A percentile compares a stretch with the other conserved stretches of the same genome.
Evolutionary conservation across 441 rosid genomes (phyloP).

Genomic region (Populus hybrid): DNA sequence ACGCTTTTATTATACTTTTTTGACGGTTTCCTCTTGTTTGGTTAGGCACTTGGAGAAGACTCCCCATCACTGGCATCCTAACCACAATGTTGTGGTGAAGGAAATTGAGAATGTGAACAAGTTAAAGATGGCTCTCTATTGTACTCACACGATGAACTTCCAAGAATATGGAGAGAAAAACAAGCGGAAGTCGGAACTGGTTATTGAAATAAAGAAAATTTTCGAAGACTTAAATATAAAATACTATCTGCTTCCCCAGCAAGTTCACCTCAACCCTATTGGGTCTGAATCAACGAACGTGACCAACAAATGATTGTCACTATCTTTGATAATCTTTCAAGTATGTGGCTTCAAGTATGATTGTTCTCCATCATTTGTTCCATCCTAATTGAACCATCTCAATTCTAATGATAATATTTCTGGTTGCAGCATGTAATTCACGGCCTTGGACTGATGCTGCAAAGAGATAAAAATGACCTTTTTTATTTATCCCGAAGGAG

Average conservation of each 20-base stretch:
- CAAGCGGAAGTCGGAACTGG: slow-evolving; percentile 53
- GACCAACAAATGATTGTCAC: slow-evolving; percentile 11
- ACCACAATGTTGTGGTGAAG: slow-evolving; percentile 44
- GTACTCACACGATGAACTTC: slow-evolving; percentile 62
- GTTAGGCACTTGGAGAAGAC: slow-evolving; percentile 52
- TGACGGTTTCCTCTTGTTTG: slow-evolving; percentile 5
- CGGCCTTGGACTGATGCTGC: not conserved
- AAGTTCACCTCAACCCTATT: slow-evolving; percentile 44
- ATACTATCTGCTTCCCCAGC: slow-evolving; percentile 62
- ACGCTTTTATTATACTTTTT: not conserved
- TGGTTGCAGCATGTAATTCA: not conserved
- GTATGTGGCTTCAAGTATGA: not conserved
- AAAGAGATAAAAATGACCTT: not conserved
- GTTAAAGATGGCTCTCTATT: slow-evolving; percentile 48
- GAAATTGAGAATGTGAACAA: slow-evolving; percentile 68
- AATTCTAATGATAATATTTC: not conserved
- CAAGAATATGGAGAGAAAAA: slow-evolving; percentile 62
- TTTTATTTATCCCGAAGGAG: not conserved
- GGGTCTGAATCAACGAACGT: slow-evolving; percentile 24
- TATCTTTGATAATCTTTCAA: not conserved
- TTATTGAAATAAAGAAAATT: slow-evolving; percentile 52
- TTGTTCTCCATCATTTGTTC: not conserved
- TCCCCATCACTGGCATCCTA: slow-evolving; percentile 55
- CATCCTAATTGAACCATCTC: not conserved
- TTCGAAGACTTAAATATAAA: slow-evolving; percentile 64